phyloP scores from a whole-genome alignment of 495 filamentous ascomycete species.

The Penicillium canescens region DNA sequence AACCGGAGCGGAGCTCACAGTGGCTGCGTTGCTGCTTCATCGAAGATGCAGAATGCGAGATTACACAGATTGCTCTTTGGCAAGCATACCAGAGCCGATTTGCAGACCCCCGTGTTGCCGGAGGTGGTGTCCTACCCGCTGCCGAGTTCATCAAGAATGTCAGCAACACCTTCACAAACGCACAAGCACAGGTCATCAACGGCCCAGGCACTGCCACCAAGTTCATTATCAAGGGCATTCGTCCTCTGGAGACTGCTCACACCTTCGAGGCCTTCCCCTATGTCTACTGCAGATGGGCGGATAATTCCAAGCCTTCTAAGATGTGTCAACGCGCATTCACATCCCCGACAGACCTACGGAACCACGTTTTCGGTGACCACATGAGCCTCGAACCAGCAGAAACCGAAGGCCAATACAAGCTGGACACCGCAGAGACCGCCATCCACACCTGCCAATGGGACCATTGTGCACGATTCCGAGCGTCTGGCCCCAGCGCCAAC shows the following conservation, averaged over 20 bases:
- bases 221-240: constrained; percentile 94
- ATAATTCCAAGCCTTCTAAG: constrained; percentile 40
- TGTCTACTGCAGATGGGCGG: constrained; percentile 56
- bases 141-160: constrained; percentile 98
- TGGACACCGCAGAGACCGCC: constrained; percentile 42
- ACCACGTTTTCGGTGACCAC: constrained; percentile 72
- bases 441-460: constrained; percentile 42
- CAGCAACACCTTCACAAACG: constrained; percentile 72
- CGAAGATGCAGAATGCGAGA: constrained; percentile 77
- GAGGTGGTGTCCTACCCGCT: constrained; percentile 70
- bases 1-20: constrained; percentile 83
- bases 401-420: constrained; percentile 47
- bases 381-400: constrained; percentile 56
- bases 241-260: constrained; percentile 71
- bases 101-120: constrained; percentile 44
- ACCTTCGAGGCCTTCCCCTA: constrained; percentile 63
- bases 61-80: constrained; percentile 97
- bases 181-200: constrained; percentile 77
- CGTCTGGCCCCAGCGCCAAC: constrained; percentile 39
- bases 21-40: constrained; percentile 75
- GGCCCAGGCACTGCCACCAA: constrained; percentile 57
- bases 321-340: constrained; percentile 64
- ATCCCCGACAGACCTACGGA: constrained; percentile 62
- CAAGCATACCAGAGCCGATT: constrained; percentile 92
- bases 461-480: constrained; percentile 41